Evolutionary conservation across 495 filamentous ascomycete species (phyloP), one percentile per base, ranked within the genome.

Genomic region (Saxispiralis lemnorum): DNA sequence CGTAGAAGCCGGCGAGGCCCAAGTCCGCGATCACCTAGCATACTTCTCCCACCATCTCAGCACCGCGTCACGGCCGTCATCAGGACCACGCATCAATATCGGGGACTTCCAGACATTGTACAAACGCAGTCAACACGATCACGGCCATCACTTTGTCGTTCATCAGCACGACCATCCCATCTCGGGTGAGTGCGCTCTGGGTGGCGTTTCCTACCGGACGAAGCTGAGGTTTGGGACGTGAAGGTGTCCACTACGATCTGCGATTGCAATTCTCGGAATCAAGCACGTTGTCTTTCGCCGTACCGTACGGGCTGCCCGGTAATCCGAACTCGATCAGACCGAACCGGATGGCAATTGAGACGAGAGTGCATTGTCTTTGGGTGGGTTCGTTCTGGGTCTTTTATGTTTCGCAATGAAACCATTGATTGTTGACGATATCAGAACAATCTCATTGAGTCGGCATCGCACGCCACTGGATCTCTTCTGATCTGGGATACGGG

Each of bases 401-500:
- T 28, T 18, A 20, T 10, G 38, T 28, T 20, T 44, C 44, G 39
- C 4, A 37, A 31, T 4, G 20, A 15, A 7, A n/a, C 28, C 5
- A n/a, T n/a, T n/a, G n/a, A n/a, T n/a, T n/a, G 17, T 48, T 55
- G 41, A 47, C 34, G 6, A 14, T 11, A 10, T 17, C 43, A 79
- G 73, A 80, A 78, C 45, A 73, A 81, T 55, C 67, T 80, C 6
- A 70, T 78, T 36, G 77, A 81, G 51, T 76, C 73, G 0, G 76
- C 71, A 6, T 75, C 71, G 2, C 38, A 48, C 10, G 59, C 60
- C 11, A 78, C 73, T 0, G 77, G 77, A 1, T 78, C 71, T 13
- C 61, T 81, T 13, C 66, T 81, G 12, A 76, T 81, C 31, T 81
- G 76, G 77, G 77, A 81, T 44, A 79, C 74, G 0, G 77, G 76